Conservation (phyloP, 2,329 filamentous ascomycete genomes). For the Aureobasidium sp. region DNA sequence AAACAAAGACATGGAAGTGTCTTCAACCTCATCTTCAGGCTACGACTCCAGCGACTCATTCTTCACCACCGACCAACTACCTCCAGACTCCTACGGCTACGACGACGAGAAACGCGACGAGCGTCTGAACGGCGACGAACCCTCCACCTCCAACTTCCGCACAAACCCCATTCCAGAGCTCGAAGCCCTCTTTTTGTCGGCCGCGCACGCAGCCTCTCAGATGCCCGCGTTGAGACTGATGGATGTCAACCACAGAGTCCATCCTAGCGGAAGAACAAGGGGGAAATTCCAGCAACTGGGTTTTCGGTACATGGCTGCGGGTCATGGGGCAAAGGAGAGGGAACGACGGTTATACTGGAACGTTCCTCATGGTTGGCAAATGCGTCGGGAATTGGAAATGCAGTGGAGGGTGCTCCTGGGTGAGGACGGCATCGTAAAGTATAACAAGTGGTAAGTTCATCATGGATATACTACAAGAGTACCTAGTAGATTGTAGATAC, state of each 20-base stretch:
- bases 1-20: neutral
- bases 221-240: neutral
- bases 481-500: too few relatives aligned
- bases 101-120: neutral
- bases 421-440: neutral
- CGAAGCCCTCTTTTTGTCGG: neutral
- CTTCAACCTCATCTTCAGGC: too few relatives aligned
- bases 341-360: neutral
- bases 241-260: neutral
- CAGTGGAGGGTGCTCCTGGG: neutral
- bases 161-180: neutral
- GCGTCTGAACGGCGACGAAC: neutral
- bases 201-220: neutral
- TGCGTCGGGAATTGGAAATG: neutral
- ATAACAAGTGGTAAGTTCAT: constrained; percentile 3
- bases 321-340: too few relatives aligned
- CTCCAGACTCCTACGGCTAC: neutral
- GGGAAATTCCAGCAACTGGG: neutral
- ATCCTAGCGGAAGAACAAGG: neutral
- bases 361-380: neutral
- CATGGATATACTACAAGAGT: too few relatives aligned
- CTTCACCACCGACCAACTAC: neutral
- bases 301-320: neutral
- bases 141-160: neutral
- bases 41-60: neutral